Percentiles rank a stretch among this genome's conserved stretches.
Evolutionary conservation across 768 basidiomycete species (phyloP).

Genomic region (Naganishia vaughanmartiniae): DNA sequence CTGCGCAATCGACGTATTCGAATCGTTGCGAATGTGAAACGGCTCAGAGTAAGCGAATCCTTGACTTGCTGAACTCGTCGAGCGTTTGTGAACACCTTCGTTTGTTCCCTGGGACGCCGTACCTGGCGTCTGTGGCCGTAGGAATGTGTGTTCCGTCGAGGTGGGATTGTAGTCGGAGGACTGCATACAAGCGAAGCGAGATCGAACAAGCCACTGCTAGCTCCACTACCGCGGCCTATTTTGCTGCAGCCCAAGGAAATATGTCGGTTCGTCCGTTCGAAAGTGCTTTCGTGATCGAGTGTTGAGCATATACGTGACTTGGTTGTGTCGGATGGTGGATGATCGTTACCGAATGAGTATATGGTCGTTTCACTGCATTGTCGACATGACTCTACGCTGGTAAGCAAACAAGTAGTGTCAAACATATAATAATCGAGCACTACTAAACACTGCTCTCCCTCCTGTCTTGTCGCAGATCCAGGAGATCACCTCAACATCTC

Average conservation of each 20-base stretch:
- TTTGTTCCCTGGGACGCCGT: not conserved
- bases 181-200: slow-evolving; percentile 9
- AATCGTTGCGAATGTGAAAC: slow-evolving; percentile 18
- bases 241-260: not conserved
- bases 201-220: not conserved
- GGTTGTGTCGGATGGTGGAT: not conserved
- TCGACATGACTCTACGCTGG: not conserved
- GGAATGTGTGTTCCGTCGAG: slow-evolving; percentile 3
- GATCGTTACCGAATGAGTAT: not conserved
- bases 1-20: slow-evolving; percentile 2
- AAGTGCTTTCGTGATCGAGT: not conserved
- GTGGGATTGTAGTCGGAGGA: not conserved
- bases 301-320: not conserved
- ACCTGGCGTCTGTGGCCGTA: not conserved
- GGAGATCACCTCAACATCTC: not conserved
- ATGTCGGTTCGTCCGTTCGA: not conserved
- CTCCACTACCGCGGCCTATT: not conserved
- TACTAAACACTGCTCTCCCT: no score
- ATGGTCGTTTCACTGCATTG: not conserved
- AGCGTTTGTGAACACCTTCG: slow-evolving; percentile 1
- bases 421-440: not conserved
- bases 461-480: slow-evolving; percentile 1
- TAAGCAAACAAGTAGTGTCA: not conserved
- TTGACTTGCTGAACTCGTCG: not conserved
- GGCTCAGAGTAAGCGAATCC: not conserved